Evolutionary conservation across 2,329 filamentous ascomycete genomes (phyloP), one percentile per base, ranked within the genome.

Genomic region (Cordyceps fumosorosea): DNA sequence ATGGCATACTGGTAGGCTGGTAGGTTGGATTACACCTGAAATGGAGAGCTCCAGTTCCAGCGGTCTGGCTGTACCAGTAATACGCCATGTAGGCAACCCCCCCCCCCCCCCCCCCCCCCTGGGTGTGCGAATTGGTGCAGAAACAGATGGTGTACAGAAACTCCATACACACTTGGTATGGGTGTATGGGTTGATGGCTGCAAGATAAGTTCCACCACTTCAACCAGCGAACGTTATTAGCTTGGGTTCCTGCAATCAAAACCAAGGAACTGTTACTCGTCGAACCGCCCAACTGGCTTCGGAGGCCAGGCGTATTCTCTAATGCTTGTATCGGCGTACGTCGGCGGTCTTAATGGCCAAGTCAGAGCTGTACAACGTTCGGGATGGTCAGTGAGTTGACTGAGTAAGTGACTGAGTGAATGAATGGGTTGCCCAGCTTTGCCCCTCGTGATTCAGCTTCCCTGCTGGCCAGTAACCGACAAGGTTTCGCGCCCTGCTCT

Each of bases 1-100:
- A 54, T 53, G 52, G 22, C 42, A 48, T 51, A 20, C 48, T 37
- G 34, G 29, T 32, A 32, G n/a, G n/a, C n/a, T n/a, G n/a, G n/a
- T n/a, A n/a, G 34, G 34, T 8, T 47, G 48, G 50, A 55, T 54
- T 58, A 58, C 61, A 62, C 61, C 55, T 62, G 61, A 58, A 55
- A 62, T 51, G 61, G 55, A 48, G 40, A 54, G 54, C 54, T 48
- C 61, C 61, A 56, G 44, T 56, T 56, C 59, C 52, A 54, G 60
- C 45, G 60, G 60, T 54, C 60, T 62, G 48, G 53, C 53, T 56
- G 53, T 55, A 44, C 48, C 11, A 52, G 29, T 52, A 7, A 56
- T 56, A 56, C 53, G 47, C 60, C 54, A 62, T 57, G 54, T 47
- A 62, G n/a, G 53, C 47, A 62, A 57, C 48, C 45, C 54, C 60